These are phyloP conservation scores for Setaria italica DNA, from an alignment of 202 grass and related monocot genomes.

Conservation along the genomic window DNA sequence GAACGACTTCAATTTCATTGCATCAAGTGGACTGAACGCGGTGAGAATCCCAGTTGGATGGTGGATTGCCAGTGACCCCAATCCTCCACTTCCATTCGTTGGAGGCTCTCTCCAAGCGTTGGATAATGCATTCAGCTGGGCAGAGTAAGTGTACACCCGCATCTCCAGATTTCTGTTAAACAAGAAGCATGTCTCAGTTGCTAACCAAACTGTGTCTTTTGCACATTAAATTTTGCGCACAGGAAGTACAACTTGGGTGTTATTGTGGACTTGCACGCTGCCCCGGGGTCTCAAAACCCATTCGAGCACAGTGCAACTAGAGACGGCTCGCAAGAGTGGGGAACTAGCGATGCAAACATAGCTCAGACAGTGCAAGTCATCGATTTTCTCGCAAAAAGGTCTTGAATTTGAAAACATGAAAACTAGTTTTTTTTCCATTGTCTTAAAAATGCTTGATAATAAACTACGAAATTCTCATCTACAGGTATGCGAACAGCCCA, in stretches of 20 bases:
- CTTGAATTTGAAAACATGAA: neutral
- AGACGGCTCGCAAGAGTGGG: constrained; percentile 57
- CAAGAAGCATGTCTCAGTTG: neutral
- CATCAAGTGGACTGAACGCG: constrained; percentile 59
- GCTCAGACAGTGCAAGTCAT: constrained; percentile 50
- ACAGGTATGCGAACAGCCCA: constrained; percentile 30
- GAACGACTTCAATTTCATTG: constrained; percentile 70
- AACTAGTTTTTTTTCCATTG: too few species aligned
- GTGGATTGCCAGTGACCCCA: constrained; percentile 80
- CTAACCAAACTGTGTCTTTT: neutral
- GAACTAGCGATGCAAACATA: constrained; percentile 50
- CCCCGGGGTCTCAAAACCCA: constrained; percentile 59
- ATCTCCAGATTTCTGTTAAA: neutral
- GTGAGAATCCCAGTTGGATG: constrained; percentile 87
- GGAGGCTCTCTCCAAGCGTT: constrained; percentile 70
- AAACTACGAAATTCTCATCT: neutral
- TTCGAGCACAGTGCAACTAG: constrained; percentile 49
- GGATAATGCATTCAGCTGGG: constrained; percentile 83
- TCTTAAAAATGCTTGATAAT: neutral
- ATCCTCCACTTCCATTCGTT: constrained; percentile 69
- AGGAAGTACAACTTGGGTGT: constrained; percentile 56
- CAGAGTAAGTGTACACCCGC: constrained; percentile 52
- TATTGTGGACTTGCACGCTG: constrained; percentile 58
- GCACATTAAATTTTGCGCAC: neutral
- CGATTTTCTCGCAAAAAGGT: constrained; percentile 49